Evolutionary conservation across 495 filamentous ascomycete genomes (phyloP), one percentile per base, ranked within the genome.

Genomic region (Trichoderma orchidacearum): DNA sequence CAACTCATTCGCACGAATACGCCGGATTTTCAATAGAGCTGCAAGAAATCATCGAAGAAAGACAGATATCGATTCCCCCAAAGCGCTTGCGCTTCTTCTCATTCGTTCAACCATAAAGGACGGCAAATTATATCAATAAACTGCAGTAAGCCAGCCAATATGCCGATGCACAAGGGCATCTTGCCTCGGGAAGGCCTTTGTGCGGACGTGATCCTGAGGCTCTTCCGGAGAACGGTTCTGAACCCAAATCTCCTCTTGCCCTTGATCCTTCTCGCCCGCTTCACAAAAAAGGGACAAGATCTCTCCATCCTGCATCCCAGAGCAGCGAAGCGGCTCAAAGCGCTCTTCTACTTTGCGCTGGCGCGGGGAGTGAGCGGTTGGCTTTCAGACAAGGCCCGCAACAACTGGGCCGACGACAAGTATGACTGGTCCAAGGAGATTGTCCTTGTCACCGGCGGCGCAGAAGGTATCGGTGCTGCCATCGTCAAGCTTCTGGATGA

Each of bases 371-470:
- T 80, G 9, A 78, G 72, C 63, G 62, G 57, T 5, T 82, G 70
- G 63, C 63, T 86, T 11, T 80, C 79, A 51, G 64, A 68, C 18
- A 66, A 70, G 4, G 76, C 76, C 3, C 60, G 82, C 35, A 85
- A 89, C 67, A 87, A 86, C 62, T 80, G 75, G 69, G 67, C 66
- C 21, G 62, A 60, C 17, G 84, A 86, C 65, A 69, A 64, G 25
- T 87, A 85, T 63, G 76, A 85, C 70, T 89, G 85, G 83, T 67
- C 73, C 30, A 74, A 76, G 58, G 86, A 90, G 69, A 75, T 89
- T 51, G 79, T 86, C 7, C 68, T 89, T 18, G 73, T 89, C 50
- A 89, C 85, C 0, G 86, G 86, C 13, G 86, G 85, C 5, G 80
- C 81, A 45, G 77, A 77, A 52, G 86, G 85, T 0, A 87, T 89